phyloP scores from a whole-genome alignment of 2,329 filamentous ascomycete species.

The Arthrocladium fulminans region DNA sequence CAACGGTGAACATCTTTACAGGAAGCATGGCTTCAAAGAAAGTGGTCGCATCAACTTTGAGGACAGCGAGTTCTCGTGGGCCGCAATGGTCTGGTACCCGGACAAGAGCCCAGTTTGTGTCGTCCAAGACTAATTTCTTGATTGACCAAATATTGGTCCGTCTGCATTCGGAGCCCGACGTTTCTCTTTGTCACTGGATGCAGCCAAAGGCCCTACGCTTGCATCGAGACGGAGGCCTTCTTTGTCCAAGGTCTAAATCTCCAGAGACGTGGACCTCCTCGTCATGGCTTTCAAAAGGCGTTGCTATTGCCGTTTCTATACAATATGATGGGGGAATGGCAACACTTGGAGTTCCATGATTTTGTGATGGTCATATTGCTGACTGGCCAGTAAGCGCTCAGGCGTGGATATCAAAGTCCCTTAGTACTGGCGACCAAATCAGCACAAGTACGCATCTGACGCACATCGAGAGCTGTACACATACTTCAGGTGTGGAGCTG shows the following conservation, averaged over 20 bases:
- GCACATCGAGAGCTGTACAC: neutral
- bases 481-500: neutral
- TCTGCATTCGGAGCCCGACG: too few relatives aligned
- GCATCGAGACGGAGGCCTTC: neutral
- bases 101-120: neutral
- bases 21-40: conserved; percentile 25
- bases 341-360: neutral
- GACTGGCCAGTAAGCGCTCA: too few relatives aligned
- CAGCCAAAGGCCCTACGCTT: neutral
- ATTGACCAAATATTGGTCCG: too few relatives aligned
- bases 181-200: neutral
- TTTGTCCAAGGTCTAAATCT: neutral
- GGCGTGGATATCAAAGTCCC: too few relatives aligned
- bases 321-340: too few relatives aligned
- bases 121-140: neutral
- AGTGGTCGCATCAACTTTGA: conserved; percentile 11
- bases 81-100: conserved; percentile 17
- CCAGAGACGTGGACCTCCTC: neutral
- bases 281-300: too few relatives aligned
- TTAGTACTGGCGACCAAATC: neutral
- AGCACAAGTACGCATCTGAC: neutral
- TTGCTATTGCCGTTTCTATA: too few relatives aligned
- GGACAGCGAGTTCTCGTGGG: conserved; percentile 3
- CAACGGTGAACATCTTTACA: conserved; percentile 24
- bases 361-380: neutral